Conservation (phyloP, 805 yeast species). For the Candida xiaguanensis region DNA sequence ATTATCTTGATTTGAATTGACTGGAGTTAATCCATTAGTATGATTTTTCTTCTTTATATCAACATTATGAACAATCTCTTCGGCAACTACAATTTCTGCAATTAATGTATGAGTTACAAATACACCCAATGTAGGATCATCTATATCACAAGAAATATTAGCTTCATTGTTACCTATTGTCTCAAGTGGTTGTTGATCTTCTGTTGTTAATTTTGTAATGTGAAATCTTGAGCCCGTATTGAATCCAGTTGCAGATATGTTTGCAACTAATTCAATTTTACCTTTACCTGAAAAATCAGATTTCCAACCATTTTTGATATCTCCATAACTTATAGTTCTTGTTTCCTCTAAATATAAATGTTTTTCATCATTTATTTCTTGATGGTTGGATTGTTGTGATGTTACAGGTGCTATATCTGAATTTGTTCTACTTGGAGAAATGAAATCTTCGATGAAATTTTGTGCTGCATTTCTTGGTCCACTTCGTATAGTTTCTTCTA, state of each 20-base stretch:
- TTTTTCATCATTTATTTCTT: constrained; percentile 14
- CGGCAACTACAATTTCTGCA: constrained; percentile 91
- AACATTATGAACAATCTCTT: constrained; percentile 60
- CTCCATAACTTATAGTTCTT: constrained; percentile 73
- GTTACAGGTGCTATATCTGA: background rate
- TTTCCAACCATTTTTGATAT: constrained; percentile 90
- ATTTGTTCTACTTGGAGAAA: constrained; percentile 1
- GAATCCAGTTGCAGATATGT: constrained; percentile 56
- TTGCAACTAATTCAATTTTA: constrained; percentile 72
- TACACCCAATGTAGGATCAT: constrained; percentile 77
- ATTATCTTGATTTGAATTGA: constrained; percentile 13
- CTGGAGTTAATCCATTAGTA: constrained; percentile 3
- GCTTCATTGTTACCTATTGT: constrained; percentile 35
- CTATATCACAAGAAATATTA: constrained; percentile 74
- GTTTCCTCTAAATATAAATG: constrained; percentile 65
- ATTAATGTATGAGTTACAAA: constrained; percentile 72
- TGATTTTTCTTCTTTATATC: constrained; percentile 11
- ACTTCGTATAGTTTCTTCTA: constrained; percentile 15
- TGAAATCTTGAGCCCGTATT: constrained; percentile 52
- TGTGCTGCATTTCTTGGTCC: constrained; percentile 23
- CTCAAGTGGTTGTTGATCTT: constrained; percentile 16
- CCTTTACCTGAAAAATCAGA: constrained; percentile 82
- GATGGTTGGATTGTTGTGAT: constrained; percentile 1
- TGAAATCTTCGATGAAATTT: constrained; percentile 26
- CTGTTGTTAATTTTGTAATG: constrained; percentile 37